Evolutionary conservation across 75 land plant genomes (phyloP), one percentile per base, ranked within the genome.

Genomic region (Ceratopteris richardii): DNA sequence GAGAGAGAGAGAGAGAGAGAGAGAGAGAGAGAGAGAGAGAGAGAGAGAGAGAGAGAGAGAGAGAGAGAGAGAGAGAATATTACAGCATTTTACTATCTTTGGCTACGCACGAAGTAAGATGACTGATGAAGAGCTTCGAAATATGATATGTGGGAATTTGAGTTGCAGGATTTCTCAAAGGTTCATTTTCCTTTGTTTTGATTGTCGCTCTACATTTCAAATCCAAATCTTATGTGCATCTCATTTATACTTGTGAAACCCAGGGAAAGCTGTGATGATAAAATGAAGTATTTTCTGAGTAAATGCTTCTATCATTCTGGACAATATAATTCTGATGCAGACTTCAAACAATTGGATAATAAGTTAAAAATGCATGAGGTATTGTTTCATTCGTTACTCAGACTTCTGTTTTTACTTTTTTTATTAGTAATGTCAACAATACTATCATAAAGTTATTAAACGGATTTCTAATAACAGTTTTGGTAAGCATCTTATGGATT

Each of bases 41-140:
- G 37, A 33, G 37, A 33, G 37, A 33, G 37, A 33, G 37, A 33
- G 37, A 33, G 37, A 33, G 37, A 33, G 37, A 33, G 37, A 33
- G 37, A 33, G 37, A 33, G 37, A 33, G 37, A 33, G 3, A 4
- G 3, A 4, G 37, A 4, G 37, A 4, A 3, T 33, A 33, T 33
- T 3, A 3, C 83, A 86, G 91, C 73, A 91, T 65, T 91, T 86
- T 61, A 83, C 78, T 1, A 60, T 94, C 16, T 94, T 77, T 79
- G 98, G 98, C 24, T 94, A 76, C 82, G 87, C 98, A 58, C 85
- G 98, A 24, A 86, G 82, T 63, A 86, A 86, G 64, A 69, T 94
- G 89, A 79, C 79, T 20, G 88, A 90, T 76, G 88, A 78, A 58
- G 84, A 90, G 70, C 67, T 94, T 47, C 80, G 91, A 37, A 64